phyloP scores from a whole-genome alignment of 371 early-diverging fungal species.

The Actinomortierella wolfii region DNA sequence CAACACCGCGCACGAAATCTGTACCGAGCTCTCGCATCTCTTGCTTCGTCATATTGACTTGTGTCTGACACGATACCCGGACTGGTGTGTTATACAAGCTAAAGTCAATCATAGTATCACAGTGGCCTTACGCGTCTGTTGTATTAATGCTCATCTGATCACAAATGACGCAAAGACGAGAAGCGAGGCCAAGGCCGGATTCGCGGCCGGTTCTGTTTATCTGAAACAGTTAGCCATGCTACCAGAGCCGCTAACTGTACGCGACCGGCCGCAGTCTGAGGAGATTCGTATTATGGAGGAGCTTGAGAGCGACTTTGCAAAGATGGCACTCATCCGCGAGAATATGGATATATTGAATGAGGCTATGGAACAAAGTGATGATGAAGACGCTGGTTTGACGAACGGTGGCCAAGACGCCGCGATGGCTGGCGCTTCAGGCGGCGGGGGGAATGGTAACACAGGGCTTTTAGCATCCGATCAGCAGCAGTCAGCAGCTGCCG shows the following conservation, averaged over 20 bases:
- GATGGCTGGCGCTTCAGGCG: too few relatives aligned
- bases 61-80: conserved; percentile 25
- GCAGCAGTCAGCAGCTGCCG: too few relatives aligned
- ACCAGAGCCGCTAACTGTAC: conserved; percentile 27
- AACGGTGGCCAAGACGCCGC: too few relatives aligned
- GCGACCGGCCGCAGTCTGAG: conserved; percentile 25
- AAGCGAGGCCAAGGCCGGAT: conserved; percentile 41
- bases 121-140: conserved; percentile 29
- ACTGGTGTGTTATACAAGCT: conserved; percentile 37
- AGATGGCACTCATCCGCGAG: too few relatives aligned
- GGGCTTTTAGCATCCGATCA: too few relatives aligned
- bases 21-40: conserved; percentile 40
- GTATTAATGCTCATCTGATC: conserved; percentile 27
- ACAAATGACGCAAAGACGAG: conserved; percentile 20
- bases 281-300: too few relatives aligned
- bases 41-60: conserved; percentile 33
- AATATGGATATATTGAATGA: too few relatives aligned
- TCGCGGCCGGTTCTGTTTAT: conserved; percentile 32
- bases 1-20: conserved; percentile 41
- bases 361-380: too few relatives aligned
- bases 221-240: conserved; percentile 26
- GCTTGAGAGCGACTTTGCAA: too few relatives aligned
- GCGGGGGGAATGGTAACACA: too few relatives aligned
- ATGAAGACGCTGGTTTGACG: too few relatives aligned
- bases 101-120: conserved; percentile 30